phyloP scores from a whole-genome alignment of 192 early-diverging fungal genomes.

The Dispira parvispora region DNA sequence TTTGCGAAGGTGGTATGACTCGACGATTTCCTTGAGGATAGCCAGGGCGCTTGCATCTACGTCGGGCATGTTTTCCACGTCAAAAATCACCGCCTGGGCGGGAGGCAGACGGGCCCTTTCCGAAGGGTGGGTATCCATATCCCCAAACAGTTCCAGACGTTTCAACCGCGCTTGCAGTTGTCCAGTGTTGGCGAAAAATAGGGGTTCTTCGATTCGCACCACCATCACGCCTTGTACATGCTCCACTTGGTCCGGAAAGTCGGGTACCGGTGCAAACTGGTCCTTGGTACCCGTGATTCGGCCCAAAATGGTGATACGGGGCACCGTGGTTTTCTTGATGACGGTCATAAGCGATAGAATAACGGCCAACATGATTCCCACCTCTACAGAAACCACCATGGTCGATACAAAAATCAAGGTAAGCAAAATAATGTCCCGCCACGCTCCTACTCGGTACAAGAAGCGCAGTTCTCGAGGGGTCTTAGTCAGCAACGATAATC shows the following conservation, averaged over 20 bases:
- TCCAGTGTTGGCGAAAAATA: slow-evolving; percentile 96
- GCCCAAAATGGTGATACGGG: slow-evolving; percentile 63
- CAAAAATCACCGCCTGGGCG: slow-evolving; percentile 71
- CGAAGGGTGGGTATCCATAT: slow-evolving; percentile 86
- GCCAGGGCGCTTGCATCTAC: slow-evolving; percentile 88
- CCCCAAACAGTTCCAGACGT: slow-evolving; percentile 85
- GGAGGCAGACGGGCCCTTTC: slow-evolving; percentile 69
- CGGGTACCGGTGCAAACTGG: slow-evolving; percentile 58
- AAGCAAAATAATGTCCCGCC: slow-evolving; percentile 69
- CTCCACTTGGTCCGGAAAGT: slow-evolving; percentile 41
- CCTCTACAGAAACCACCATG: slow-evolving; percentile 78
- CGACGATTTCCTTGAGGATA: slow-evolving; percentile 80
- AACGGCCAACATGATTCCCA: slow-evolving; percentile 84
- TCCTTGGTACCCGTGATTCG: slow-evolving; percentile 31
- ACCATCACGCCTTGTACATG: slow-evolving; percentile 73
- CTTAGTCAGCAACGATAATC: slow-evolving; percentile 55
- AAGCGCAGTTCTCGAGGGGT: slow-evolving; percentile 62
- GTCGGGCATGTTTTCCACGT: slow-evolving; percentile 70
- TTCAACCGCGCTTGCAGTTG: slow-evolving; percentile 89
- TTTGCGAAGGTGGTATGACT: slow-evolving; percentile 57
- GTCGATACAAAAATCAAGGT: slow-evolving; percentile 80
- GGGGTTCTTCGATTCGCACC: slow-evolving; percentile 77
- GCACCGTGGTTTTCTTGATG: slow-evolving; percentile 78
- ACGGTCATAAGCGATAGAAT: slow-evolving; percentile 76
- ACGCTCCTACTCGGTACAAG: slow-evolving; percentile 57